phyloP scores from a whole-genome alignment of 495 filamentous ascomycete genomes.

The Penicillium maclennaniae region DNA sequence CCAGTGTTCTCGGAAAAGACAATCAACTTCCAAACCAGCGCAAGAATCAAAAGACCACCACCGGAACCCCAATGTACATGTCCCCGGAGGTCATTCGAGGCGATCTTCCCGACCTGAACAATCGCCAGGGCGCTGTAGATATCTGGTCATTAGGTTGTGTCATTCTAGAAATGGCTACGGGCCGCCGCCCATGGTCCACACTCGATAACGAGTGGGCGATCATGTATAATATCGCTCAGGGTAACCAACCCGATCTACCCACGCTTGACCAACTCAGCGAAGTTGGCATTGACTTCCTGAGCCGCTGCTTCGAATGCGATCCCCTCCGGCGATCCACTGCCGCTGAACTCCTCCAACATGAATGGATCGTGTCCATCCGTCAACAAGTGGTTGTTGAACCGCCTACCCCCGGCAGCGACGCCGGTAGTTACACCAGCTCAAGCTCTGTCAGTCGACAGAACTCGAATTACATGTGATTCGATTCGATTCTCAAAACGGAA shows the following conservation, averaged over 20 bases:
- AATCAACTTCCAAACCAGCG: slow-evolving; percentile 29
- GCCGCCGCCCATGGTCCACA: slow-evolving; percentile 91
- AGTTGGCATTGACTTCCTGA: slow-evolving; percentile 81
- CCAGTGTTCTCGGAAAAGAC: slow-evolving; percentile 39
- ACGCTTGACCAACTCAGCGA: slow-evolving; percentile 77
- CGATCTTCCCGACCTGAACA: slow-evolving; percentile 46
- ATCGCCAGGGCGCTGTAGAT: slow-evolving; percentile 85
- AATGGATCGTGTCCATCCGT: slow-evolving; percentile 79
- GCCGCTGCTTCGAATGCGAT: slow-evolving; percentile 83
- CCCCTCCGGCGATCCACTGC: slow-evolving; percentile 75
- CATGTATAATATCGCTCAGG: slow-evolving; percentile 99
- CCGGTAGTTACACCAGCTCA: slow-evolving; percentile 30
- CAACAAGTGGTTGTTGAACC: slow-evolving; percentile 57
- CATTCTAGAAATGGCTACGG: slow-evolving; percentile 95
- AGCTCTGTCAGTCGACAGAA: slow-evolving; percentile 32
- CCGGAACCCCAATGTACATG: slow-evolving; percentile 99
- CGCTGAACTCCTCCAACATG: slow-evolving; percentile 87
- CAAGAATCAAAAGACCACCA: slow-evolving; percentile 86
- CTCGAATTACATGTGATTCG: slow-evolving; percentile 29
- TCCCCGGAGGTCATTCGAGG: slow-evolving; percentile 97
- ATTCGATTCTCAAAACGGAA: slow-evolving; percentile 1
- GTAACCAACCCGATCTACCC: slow-evolving; percentile 84
- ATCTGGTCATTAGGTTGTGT: slow-evolving; percentile 98
- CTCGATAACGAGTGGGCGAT: slow-evolving; percentile 99
- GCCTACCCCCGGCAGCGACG: slow-evolving; percentile 43